Evolutionary conservation across 139 green algal species (phyloP).

Genomic region (Micractinium conductrix): DNA sequence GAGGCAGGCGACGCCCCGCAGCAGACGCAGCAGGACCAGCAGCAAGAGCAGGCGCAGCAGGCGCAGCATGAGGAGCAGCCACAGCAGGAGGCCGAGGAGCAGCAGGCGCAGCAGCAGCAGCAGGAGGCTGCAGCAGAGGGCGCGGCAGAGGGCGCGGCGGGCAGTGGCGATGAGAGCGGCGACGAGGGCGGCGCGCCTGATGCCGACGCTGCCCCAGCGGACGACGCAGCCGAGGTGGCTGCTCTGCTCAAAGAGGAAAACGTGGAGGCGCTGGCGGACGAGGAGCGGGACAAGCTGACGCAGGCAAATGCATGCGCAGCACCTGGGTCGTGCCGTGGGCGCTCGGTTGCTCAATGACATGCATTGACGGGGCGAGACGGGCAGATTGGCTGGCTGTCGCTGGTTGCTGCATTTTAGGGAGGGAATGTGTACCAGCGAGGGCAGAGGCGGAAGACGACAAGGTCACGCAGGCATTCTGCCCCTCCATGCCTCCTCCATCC

Average conservation of each 20-base stretch:
- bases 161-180: conserved; percentile 36
- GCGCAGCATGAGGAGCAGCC: conserved; percentile 16
- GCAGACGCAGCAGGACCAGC: conserved; percentile 3
- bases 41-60: neutral
- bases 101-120: conserved; percentile 4
- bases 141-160: conserved; percentile 9
- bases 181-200: conserved; percentile 43
- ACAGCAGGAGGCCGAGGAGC: neutral
- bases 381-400: neutral
- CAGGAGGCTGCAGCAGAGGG: neutral
- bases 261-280: conserved; percentile 25
- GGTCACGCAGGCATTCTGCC: neutral
- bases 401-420: neutral
- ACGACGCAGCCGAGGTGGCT: conserved; percentile 51
- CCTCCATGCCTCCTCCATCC: neutral
- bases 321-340: no score
- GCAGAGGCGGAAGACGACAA: neutral
- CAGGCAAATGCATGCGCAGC: no score
- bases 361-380: neutral
- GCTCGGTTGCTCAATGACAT: no score
- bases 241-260: conserved; percentile 61
- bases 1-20: neutral
- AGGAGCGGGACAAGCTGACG: conserved; percentile 37
- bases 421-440: neutral
- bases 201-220: neutral